Conservation (phyloP, 2,329 filamentous ascomycete species). For the Monilinia aucupariae region DNA sequence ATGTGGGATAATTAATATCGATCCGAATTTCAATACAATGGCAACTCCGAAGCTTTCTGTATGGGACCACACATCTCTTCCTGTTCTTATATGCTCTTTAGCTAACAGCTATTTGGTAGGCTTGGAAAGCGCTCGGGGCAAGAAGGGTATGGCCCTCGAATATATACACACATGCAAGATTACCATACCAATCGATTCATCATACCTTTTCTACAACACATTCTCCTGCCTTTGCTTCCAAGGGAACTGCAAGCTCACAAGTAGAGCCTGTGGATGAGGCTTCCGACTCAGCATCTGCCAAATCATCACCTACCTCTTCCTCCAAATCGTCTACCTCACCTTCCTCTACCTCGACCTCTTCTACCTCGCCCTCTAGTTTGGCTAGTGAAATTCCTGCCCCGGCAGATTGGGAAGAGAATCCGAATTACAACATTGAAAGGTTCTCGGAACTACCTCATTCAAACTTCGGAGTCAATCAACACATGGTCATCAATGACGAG, state of each 20-base stretch:
- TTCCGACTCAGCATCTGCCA: constrained; percentile 15
- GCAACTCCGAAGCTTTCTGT: constrained; percentile 27
- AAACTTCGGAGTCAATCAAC: constrained; percentile 90
- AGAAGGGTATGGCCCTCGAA: background rate
- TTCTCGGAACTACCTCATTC: constrained; percentile 72
- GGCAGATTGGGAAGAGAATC: constrained; percentile 65
- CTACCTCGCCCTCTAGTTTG: constrained; percentile 10
- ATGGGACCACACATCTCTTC: constrained; percentile 19
- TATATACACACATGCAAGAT: background rate
- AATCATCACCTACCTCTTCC: constrained; percentile 2
- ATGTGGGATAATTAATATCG: constrained; percentile 13
- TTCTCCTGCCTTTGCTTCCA: constrained; percentile 17
- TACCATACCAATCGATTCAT: constrained; percentile 5
- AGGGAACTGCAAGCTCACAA: constrained; percentile 11
- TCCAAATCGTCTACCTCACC: background rate
- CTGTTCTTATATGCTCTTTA: constrained; percentile 16
- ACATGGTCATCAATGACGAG: constrained; percentile 92
- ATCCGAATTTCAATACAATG: constrained; percentile 25
- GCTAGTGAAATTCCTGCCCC: constrained; percentile 26
- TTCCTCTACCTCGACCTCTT: constrained; percentile 6
- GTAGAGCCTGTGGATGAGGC: constrained; percentile 15
- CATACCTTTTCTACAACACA: constrained; percentile 2
- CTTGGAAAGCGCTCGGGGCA: constrained; percentile 15
- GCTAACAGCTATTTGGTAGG: constrained; percentile 22
- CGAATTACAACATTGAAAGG: constrained; percentile 63